These are phyloP conservation scores for Tetracladium setigerum DNA, from an alignment of 495 filamentous ascomycete genomes.

Conservation along the genomic window DNA sequence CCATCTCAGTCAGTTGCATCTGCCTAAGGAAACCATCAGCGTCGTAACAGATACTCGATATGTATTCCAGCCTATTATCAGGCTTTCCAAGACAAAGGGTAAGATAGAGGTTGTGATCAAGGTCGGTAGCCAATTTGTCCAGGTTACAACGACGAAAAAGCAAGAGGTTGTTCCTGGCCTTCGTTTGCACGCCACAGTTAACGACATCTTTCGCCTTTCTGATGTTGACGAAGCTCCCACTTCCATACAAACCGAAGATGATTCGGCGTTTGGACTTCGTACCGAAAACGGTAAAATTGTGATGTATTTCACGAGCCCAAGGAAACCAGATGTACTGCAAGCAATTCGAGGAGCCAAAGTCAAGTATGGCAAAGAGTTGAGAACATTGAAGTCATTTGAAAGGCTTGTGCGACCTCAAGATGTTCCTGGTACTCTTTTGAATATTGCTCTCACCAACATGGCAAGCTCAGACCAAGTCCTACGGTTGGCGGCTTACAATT, in stretches of 20 bases:
- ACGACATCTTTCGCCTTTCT: constrained; percentile 57
- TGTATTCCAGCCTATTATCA: constrained; percentile 55
- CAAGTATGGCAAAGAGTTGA: constrained; percentile 52
- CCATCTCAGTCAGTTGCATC: constrained; percentile 51
- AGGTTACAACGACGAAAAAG: constrained; percentile 57
- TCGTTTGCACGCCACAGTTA: constrained; percentile 50
- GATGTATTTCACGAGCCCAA: constrained; percentile 58
- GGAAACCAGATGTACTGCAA: constrained; percentile 52
- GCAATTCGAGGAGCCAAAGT: constrained; percentile 50
- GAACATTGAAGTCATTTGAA: constrained; percentile 47
- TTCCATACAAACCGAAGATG: constrained; percentile 53
- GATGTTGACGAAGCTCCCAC: constrained; percentile 57
- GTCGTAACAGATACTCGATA: constrained; percentile 55
- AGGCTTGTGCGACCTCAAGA: constrained; percentile 57
- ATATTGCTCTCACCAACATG: constrained; percentile 57
- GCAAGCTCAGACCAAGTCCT: constrained; percentile 47
- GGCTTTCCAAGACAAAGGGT: constrained; percentile 56
- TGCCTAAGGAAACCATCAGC: constrained; percentile 60
- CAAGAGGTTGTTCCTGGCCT: constrained; percentile 54
- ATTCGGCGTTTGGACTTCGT: constrained; percentile 58
- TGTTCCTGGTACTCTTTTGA: constrained; percentile 58
- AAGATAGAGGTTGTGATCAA: constrained; percentile 59
- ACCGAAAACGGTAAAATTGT: constrained; percentile 60
- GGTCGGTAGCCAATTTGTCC: constrained; percentile 59
- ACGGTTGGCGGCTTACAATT: constrained; percentile 53